Percentiles rank a stretch among this genome's conserved stretches.
Evolutionary conservation across 306 rosid species (phyloP).

Genomic region (Macrotyloma uniflorum): DNA sequence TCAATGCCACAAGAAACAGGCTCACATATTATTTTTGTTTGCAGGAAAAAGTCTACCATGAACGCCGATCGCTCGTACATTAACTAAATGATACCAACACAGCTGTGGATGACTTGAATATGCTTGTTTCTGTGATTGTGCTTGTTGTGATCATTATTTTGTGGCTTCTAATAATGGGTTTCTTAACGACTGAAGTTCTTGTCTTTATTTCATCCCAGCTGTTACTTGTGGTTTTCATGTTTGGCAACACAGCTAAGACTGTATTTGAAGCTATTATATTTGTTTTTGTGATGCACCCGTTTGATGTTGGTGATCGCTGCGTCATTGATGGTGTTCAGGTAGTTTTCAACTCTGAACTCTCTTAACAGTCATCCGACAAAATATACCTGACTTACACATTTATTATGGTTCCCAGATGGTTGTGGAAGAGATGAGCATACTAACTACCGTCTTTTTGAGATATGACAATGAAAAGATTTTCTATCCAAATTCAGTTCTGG

Average conservation of each 20-base stretch:
- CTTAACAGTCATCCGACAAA: background rate
- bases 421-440: constrained; percentile 93
- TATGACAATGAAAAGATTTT: constrained; percentile 81
- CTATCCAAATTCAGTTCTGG: constrained; percentile 86
- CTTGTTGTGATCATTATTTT: constrained; percentile 52
- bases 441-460: constrained; percentile 77
- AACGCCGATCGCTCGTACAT: constrained; percentile 73
- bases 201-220: constrained; percentile 84
- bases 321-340: constrained; percentile 93
- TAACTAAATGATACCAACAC: constrained; percentile 84
- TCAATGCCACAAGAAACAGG: background rate
- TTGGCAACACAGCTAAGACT: constrained; percentile 76
- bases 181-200: constrained; percentile 73
- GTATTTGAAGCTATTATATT: constrained; percentile 88
- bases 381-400: constrained; percentile 23
- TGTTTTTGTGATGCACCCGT: constrained; percentile 89
- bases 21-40: constrained; percentile 34
- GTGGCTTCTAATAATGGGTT: constrained; percentile 76
- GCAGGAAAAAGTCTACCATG: constrained; percentile 83
- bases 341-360: constrained; percentile 32
- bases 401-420: constrained; percentile 56
- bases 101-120: constrained; percentile 79
- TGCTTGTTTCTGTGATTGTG: constrained; percentile 57
- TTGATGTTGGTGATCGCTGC: constrained; percentile 89
- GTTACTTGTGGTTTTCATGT: constrained; percentile 67